A percentile compares a stretch with the other conserved stretches of the same genome.
phyloP scores from a whole-genome alignment of 2,329 filamentous ascomycete genomes.

The Fusarium mundagurra region DNA sequence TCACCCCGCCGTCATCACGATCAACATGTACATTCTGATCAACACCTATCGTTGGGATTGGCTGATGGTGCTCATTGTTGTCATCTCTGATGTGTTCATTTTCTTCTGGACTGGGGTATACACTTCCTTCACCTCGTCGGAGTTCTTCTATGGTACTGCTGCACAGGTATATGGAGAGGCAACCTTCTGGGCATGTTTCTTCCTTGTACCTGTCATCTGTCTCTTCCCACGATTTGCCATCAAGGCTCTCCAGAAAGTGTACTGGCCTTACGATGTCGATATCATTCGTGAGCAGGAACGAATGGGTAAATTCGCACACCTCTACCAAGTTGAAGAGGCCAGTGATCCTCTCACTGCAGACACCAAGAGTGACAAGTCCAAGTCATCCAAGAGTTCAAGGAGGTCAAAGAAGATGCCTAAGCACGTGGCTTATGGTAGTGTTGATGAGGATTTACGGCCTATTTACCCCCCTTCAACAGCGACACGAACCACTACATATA shows the following conservation, averaged over 20 bases:
- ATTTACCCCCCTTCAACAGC: slow-evolving; percentile 94
- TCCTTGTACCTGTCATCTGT: slow-evolving; percentile 83
- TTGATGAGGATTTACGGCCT: slow-evolving; percentile 88
- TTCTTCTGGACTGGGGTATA: slow-evolving; percentile 98
- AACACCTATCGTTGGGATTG: slow-evolving; percentile 99
- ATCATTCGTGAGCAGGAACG: slow-evolving; percentile 93
- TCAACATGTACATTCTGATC: slow-evolving; percentile 94
- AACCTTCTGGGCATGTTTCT: slow-evolving; percentile 86
- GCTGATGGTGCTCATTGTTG: slow-evolving; percentile 86
- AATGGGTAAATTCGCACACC: slow-evolving; percentile 82
- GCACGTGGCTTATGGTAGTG: slow-evolving; percentile 68
- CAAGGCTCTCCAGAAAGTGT: slow-evolving; percentile 93
- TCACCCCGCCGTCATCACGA: slow-evolving; percentile 83
- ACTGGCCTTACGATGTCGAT: slow-evolving; percentile 91
- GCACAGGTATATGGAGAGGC: slow-evolving; percentile 81
- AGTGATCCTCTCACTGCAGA: slow-evolving; percentile 52
- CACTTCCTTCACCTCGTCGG: slow-evolving; percentile 60
- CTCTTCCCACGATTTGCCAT: slow-evolving; percentile 86
- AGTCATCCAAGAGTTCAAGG: slow-evolving; percentile 66
- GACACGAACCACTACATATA: slow-evolving; percentile 77
- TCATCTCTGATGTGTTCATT: slow-evolving; percentile 84
- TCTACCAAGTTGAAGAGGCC: slow-evolving; percentile 55
- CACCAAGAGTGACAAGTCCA: slow-evolving; percentile 52
- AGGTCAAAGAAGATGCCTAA: slow-evolving; percentile 58
- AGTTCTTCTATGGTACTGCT: slow-evolving; percentile 78